Evolutionary conservation across 768 basidiomycete genomes (phyloP), one percentile per base, ranked within the genome.

Genomic region (Tulasnella sp.): DNA sequence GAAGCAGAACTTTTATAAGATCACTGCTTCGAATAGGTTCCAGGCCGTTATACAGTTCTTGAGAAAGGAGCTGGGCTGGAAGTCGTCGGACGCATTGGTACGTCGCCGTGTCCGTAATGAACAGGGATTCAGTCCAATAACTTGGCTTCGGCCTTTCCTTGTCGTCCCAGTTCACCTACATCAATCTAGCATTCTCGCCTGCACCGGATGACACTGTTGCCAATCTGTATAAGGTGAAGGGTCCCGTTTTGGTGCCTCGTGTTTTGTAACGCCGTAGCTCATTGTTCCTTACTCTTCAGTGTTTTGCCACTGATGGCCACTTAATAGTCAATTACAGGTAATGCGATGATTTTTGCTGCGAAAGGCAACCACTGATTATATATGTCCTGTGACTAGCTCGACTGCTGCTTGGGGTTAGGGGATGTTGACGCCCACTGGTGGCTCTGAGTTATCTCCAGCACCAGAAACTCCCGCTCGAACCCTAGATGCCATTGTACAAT

Each of bases 1-100:
- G 95, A 95, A 91, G 82, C 93, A 96, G 81, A 98, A 96, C 82
- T 92, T 95, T 77, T 98, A 94, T 87, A 96, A 95, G 84, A 95
- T 98, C 77, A 94, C 95, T 0, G 91, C 95, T 14, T 89, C 90
- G 44, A 95, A 97, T 79, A 86, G 91, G 69, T 99, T 98, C 77
- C 94, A 97, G 79, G 92, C 94, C 8, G 95, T 98, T 71, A 94
- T 96, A 47, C 89, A 92, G 77, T 97, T 98, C 79, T 78, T 98
- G 80, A 82, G 95, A 75, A 92, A 88, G 77, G 94, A 98, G 78
- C 80, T 98, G 42, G 89, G 89, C 1, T 94, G 92, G 89, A 94
- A 92, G 78, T 81, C 87, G 14, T 86, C 89, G 0, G 95, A 97
- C 76, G 89, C 94, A 0, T 79, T 97, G 80, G 95, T 95, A 76